Conservation (phyloP, 106 monocot species). For the Allium fistulosum region DNA sequence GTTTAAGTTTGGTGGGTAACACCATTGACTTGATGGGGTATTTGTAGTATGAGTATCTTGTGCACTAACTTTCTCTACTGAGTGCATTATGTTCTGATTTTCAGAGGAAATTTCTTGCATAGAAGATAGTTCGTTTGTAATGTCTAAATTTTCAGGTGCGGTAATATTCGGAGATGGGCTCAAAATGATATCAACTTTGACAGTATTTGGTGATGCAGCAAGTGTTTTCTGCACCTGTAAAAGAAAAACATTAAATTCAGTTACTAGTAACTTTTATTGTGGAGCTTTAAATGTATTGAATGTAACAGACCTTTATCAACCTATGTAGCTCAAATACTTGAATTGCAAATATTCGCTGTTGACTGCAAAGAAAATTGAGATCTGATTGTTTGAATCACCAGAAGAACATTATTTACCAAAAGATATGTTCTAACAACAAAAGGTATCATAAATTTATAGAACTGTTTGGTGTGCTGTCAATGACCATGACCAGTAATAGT, state of each 20-base stretch:
- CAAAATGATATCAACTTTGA: slow-evolving; percentile 31
- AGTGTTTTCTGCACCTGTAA: slow-evolving; percentile 78
- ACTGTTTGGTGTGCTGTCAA: neutral
- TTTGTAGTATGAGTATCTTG: slow-evolving; percentile 12
- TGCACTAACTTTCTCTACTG: too few species aligned
- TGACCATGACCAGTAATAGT: neutral
- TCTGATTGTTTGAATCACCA: slow-evolving; percentile 3
- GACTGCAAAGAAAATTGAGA: slow-evolving; percentile 41
- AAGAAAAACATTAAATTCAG: neutral
- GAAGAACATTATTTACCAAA: neutral
- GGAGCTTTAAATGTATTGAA: neutral
- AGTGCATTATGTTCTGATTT: slow-evolving; percentile 1
- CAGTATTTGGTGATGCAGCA: slow-evolving; percentile 56
- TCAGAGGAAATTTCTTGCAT: slow-evolving; percentile 13
- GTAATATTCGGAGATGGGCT: neutral
- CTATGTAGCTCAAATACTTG: slow-evolving; percentile 97
- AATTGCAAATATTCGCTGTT: slow-evolving; percentile 79
- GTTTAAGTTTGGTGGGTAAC: slow-evolving; percentile 29
- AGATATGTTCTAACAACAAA: neutral
- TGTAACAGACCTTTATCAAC: slow-evolving; percentile 66
- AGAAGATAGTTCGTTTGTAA: slow-evolving; percentile 7
- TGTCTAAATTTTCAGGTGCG: slow-evolving; percentile 5
- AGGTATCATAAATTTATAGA: neutral
- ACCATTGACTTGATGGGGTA: slow-evolving; percentile 25
- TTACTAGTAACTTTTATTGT: neutral